phyloP scores from a whole-genome alignment of 306 rosid genomes.

The Pterocarpus santalinus region DNA sequence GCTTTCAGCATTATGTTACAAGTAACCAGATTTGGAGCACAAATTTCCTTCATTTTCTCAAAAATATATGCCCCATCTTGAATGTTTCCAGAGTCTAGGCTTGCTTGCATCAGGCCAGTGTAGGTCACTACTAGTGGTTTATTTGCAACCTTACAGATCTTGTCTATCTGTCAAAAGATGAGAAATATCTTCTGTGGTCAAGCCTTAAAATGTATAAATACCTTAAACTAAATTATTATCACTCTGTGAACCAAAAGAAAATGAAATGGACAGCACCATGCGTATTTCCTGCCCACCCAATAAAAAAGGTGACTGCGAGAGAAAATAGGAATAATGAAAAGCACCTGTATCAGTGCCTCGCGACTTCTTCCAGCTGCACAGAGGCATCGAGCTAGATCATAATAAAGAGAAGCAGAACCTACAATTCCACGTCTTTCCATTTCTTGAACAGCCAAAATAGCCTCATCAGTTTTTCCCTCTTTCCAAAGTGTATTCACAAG shows the following conservation, averaged over 20 bases:
- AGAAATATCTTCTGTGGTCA: constrained; percentile 41
- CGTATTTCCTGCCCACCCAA: constrained; percentile 1
- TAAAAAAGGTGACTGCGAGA: constrained; percentile 15
- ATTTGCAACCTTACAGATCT: constrained; percentile 91
- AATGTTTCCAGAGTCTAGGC: constrained; percentile 73
- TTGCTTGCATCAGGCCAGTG: constrained; percentile 94
- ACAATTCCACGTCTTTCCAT: constrained; percentile 95
- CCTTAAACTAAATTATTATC: constrained; percentile 21
- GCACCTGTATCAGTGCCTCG: constrained; percentile 90
- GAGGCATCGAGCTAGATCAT: constrained; percentile 95
- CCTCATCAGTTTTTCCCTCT: constrained; percentile 92
- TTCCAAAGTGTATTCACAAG: constrained; percentile 82
- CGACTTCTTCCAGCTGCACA: constrained; percentile 89
- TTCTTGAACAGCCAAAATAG: constrained; percentile 65
- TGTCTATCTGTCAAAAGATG: constrained; percentile 72
- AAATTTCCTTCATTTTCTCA: constrained; percentile 75
- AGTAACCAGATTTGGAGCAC: constrained; percentile 92
- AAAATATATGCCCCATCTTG: constrained; percentile 75
- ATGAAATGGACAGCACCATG: background rate
- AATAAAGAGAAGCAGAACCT: constrained; percentile 95
- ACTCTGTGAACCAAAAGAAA: constrained; percentile 5
- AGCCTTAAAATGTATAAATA: constrained; percentile 34
- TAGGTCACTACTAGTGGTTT: constrained; percentile 95
- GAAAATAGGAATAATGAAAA: constrained; percentile 39
- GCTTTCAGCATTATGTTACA: constrained; percentile 85